Percentiles rank a stretch among this genome's conserved stretches.
Evolutionary conservation across 805 yeast species (phyloP).

Genomic region (Candida nanaspora): DNA sequence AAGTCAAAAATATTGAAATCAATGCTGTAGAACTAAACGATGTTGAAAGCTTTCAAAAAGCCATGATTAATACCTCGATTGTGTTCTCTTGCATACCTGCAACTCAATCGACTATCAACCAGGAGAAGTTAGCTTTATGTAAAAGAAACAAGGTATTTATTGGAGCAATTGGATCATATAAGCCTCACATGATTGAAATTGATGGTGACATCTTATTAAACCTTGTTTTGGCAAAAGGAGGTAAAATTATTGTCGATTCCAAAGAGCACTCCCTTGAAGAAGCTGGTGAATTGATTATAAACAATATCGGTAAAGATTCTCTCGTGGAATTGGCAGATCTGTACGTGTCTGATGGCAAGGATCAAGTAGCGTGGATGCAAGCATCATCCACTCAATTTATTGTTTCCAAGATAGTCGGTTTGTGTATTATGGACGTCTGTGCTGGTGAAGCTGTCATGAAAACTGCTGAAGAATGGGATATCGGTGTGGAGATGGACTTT

Average conservation of each 20-base stretch:
- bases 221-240: constrained; percentile 24
- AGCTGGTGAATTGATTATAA: constrained; percentile 58
- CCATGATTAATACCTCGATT: constrained; percentile 33
- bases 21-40: constrained; percentile 13
- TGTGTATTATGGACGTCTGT: constrained; percentile 57
- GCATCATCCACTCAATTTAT: constrained; percentile 26
- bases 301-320: constrained; percentile 29
- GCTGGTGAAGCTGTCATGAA: constrained; percentile 38
- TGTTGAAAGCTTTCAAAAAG: constrained; percentile 10
- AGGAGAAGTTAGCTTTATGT: constrained; percentile 21
- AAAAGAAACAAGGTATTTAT: constrained; percentile 30
- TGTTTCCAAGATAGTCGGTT: constrained; percentile 51
- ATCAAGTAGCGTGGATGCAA: constrained; percentile 7
- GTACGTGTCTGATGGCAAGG: constrained; percentile 7
- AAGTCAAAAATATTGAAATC: constrained; percentile 23
- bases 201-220: constrained; percentile 35
- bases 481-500: constrained; percentile 28
- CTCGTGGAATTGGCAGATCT: constrained; percentile 42
- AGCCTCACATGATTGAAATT: constrained; percentile 60
- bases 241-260: constrained; percentile 53
- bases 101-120: constrained; percentile 36
- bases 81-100: constrained; percentile 59
- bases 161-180: constrained; percentile 59
- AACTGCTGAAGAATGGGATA: constrained; percentile 14
- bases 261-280: constrained; percentile 47